phyloP scores from a whole-genome alignment of 306 rosid genomes.

The Ziziphus jujuba region DNA sequence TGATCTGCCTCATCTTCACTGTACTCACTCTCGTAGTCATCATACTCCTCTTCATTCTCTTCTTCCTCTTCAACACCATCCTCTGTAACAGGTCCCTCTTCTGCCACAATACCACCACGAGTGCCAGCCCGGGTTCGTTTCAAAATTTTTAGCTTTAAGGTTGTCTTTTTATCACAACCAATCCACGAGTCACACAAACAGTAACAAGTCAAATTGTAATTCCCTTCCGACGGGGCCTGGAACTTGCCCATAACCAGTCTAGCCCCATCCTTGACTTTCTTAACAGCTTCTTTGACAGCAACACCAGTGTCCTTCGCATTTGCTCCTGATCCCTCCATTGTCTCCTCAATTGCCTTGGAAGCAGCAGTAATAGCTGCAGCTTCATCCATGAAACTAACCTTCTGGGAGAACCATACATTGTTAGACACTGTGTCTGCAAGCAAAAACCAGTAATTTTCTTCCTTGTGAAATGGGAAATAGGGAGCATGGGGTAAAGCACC shows the following conservation, averaged over 20 bases:
- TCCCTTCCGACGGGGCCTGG: conserved; percentile 94
- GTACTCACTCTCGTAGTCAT: conserved; percentile 64
- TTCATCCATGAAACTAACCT: conserved; percentile 94
- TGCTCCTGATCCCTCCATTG: conserved; percentile 92
- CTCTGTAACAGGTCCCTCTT: conserved; percentile 45
- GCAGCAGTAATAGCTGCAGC: conserved; percentile 79
- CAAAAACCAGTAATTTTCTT: conserved; percentile 86
- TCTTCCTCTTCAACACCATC: conserved; percentile 67
- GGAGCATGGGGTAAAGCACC: conserved; percentile 98
- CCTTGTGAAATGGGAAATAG: conserved; percentile 83
- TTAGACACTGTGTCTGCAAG: conserved; percentile 80
- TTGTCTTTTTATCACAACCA: conserved; percentile 80
- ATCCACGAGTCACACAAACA: conserved; percentile 92
- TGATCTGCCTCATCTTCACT: conserved; percentile 59
- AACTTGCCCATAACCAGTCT: conserved; percentile 80
- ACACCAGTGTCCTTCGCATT: conserved; percentile 65
- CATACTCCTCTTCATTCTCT: conserved; percentile 59
- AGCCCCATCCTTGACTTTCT: conserved; percentile 78
- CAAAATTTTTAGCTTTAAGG: conserved; percentile 71
- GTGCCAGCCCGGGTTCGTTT: conserved; percentile 94
- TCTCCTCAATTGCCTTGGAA: conserved; percentile 87
- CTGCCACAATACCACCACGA: conserved; percentile 55
- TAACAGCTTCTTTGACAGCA: conserved; percentile 75
- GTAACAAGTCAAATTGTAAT: conserved; percentile 77
- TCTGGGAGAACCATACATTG: conserved; percentile 88